Evolutionary conservation across 2,329 filamentous ascomycete genomes (phyloP).

Genomic region (Colletotrichum phormii): DNA sequence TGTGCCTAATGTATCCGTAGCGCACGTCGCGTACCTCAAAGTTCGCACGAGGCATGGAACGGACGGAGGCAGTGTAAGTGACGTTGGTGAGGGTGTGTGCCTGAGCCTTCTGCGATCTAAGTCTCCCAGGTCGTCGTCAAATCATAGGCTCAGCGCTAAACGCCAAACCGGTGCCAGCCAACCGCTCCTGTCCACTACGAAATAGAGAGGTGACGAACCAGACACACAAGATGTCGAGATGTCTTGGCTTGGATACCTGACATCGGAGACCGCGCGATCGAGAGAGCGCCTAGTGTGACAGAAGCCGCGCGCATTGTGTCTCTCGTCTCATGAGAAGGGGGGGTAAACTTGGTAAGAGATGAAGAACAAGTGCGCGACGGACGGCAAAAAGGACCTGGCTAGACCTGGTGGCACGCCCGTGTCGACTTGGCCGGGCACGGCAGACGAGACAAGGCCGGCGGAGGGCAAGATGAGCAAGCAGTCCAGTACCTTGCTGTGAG

Average conservation of each 20-base stretch:
- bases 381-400: not conserved
- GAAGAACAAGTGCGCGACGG: not conserved
- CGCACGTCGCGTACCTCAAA: constrained; percentile 13
- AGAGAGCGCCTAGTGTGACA: constrained; percentile 9
- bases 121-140: constrained; percentile 1
- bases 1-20: not conserved
- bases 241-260: not conserved
- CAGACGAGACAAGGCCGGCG: not conserved
- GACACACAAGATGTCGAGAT: not conserved
- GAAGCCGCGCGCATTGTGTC: constrained; percentile 28
- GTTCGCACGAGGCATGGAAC: not conserved
- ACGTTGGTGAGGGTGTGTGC: constrained; percentile 4
- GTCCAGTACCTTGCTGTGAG: not conserved
- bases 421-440: not conserved
- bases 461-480: not conserved
- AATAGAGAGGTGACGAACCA: constrained; percentile 1
- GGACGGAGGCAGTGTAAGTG: not conserved
- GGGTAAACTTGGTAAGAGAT: not conserved
- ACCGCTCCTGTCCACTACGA: constrained; percentile 15
- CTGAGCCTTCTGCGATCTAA: constrained; percentile 12
- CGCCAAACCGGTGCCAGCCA: constrained; percentile 16
- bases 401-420: not conserved
- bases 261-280: not conserved
- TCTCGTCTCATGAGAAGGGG: constrained; percentile 18
- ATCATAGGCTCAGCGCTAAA: constrained; percentile 30